A percentile compares a stretch with the other conserved stretches of the same genome.
These are phyloP conservation scores for Phlegmacium glaucopus DNA, from an alignment of 768 basidiomycete genomes.

Conservation along the genomic window DNA sequence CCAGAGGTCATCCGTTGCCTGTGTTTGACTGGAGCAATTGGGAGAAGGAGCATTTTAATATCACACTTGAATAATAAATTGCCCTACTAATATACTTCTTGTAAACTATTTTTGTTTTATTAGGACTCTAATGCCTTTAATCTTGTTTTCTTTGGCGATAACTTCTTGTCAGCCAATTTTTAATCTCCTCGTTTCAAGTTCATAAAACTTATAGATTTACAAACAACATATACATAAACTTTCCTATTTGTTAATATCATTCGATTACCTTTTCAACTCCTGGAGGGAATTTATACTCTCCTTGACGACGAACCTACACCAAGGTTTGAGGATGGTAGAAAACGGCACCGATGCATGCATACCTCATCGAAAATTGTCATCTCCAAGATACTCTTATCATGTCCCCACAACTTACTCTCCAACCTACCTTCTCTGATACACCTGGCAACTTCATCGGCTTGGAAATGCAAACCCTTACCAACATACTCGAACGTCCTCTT, in stretches of 20 bases:
- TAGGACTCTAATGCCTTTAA: too few relatives aligned
- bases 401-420: constrained; percentile 73
- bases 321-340: neutral
- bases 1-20: constrained; percentile 78
- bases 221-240: neutral
- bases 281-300: constrained; percentile 58
- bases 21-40: constrained; percentile 59
- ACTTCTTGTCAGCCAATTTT: too few relatives aligned
- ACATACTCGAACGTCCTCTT: constrained; percentile 53
- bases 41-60: constrained; percentile 47
- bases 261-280: constrained; percentile 54
- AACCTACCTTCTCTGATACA: constrained; percentile 70
- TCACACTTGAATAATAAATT: constrained; percentile 13
- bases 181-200: too few relatives aligned
- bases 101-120: neutral
- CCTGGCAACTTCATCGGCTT: constrained; percentile 86
- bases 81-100: neutral
- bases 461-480: constrained; percentile 78
- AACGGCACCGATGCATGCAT: constrained; percentile 7
- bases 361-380: constrained; percentile 90
- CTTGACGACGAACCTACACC: constrained; percentile 60
- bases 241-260: constrained; percentile 2
- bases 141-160: too few relatives aligned
- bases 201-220: neutral
- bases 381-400: constrained; percentile 74